A percentile compares a stretch with the other conserved stretches of the same genome.
Conservation (phyloP, 805 yeast genomes). For the Candida manassasensis region DNA sequence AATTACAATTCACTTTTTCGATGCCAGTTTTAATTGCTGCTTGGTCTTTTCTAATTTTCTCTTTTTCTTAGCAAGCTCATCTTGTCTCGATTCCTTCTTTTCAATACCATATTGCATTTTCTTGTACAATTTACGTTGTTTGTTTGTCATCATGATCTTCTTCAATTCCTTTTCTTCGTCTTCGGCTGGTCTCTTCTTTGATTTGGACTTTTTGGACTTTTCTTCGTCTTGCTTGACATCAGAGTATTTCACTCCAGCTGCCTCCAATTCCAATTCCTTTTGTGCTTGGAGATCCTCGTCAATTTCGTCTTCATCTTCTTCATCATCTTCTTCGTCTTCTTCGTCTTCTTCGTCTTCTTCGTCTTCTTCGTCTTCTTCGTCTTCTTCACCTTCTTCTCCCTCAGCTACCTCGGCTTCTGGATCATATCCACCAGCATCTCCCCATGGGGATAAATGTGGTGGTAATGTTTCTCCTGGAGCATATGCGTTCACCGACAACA, state of each 20-base stretch:
- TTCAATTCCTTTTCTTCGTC: slow-evolving; percentile 86
- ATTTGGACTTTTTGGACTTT: slow-evolving; percentile 28
- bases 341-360: slow-evolving; percentile 48
- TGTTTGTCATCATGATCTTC: slow-evolving; percentile 96
- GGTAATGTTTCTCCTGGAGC: slow-evolving; percentile 95
- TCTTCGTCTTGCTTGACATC: slow-evolving; percentile 37
- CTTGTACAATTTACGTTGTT: slow-evolving; percentile 89
- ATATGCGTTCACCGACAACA: slow-evolving; percentile 74
- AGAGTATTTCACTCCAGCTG: slow-evolving; percentile 76
- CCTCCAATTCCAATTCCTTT: slow-evolving; percentile 73
- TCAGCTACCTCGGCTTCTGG: slow-evolving; percentile 56
- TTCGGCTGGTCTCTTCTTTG: slow-evolving; percentile 48
- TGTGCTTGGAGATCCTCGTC: slow-evolving; percentile 71
- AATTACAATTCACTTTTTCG: background rate
- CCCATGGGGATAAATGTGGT: slow-evolving; percentile 98
- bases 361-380: slow-evolving; percentile 39
- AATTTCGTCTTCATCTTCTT: slow-evolving; percentile 47
- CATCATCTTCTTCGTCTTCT: slow-evolving; percentile 36
- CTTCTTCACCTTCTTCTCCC: slow-evolving; percentile 29
- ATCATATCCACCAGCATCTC: slow-evolving; percentile 86
- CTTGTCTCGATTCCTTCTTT: slow-evolving; percentile 74
- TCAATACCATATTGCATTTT: slow-evolving; percentile 91
- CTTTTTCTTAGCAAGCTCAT: slow-evolving; percentile 62
- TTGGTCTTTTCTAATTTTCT: slow-evolving; percentile 66
- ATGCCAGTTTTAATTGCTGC: slow-evolving; percentile 20